Percentiles rank a stretch among this genome's conserved stretches.
Evolutionary conservation across 169 alveolate species (phyloP).

Genomic region (Amoebophrya sp.): DNA sequence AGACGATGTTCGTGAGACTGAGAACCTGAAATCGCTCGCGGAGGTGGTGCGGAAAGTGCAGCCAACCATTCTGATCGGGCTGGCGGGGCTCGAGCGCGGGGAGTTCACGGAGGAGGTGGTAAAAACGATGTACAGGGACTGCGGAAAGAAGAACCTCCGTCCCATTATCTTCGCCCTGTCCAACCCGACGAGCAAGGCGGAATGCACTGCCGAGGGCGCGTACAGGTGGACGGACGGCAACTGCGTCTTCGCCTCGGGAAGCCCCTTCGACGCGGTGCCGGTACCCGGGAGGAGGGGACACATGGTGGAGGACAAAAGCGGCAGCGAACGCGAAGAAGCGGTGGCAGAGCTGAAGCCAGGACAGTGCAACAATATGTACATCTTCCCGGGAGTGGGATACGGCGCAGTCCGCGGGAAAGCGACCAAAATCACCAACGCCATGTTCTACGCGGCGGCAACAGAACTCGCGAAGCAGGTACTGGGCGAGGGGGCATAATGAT

Average conservation of each 20-base stretch:
- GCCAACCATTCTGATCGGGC: constrained; percentile 37
- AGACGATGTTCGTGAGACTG: constrained; percentile 18
- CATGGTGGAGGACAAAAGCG: not conserved
- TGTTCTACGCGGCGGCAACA: not conserved
- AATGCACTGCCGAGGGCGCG: constrained; percentile 40
- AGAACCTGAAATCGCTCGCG: constrained; percentile 10
- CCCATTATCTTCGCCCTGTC: constrained; percentile 42
- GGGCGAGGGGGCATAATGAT: no score
- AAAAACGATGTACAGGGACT: not conserved
- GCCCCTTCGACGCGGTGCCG: constrained; percentile 38
- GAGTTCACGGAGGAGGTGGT: constrained; percentile 30
- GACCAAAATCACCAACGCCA: not conserved
- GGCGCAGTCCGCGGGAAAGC: not conserved
- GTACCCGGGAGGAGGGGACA: not conserved
- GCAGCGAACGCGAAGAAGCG: not conserved
- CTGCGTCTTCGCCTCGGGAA: constrained; percentile 38
- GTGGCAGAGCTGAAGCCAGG: constrained; percentile 3
- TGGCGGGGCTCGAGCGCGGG: constrained; percentile 31
- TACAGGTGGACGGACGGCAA: constrained; percentile 35
- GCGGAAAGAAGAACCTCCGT: not conserved
- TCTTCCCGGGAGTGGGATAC: not conserved
- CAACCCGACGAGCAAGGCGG: constrained; percentile 41
- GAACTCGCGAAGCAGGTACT: not conserved
- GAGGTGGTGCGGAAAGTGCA: constrained; percentile 30
- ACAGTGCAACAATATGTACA: constrained; percentile 34